Percentiles rank a stretch among this genome's conserved stretches.
Conservation (phyloP, 805 yeast species). For the Candida orba region DNA sequence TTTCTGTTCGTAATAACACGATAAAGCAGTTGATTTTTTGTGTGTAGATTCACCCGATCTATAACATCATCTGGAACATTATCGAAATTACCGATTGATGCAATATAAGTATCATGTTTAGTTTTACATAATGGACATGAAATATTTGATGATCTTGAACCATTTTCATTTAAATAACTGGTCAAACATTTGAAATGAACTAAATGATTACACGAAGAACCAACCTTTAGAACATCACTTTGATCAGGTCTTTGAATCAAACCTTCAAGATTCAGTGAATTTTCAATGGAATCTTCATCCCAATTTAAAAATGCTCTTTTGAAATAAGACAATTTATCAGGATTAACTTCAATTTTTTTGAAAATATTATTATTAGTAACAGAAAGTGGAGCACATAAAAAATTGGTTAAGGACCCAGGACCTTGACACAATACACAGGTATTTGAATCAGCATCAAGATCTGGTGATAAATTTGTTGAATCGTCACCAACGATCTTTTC, state of each 20-base stretch:
- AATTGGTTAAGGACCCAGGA: conserved; percentile 34
- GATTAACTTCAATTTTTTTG: conserved; percentile 15
- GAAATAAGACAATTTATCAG: background rate
- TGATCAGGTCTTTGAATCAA: conserved; percentile 13
- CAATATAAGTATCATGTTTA: conserved; percentile 66
- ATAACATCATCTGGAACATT: background rate
- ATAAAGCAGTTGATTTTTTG: background rate
- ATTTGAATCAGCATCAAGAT: conserved; percentile 23
- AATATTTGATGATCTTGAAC: conserved; percentile 53
- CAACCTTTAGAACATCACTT: conserved; percentile 5
- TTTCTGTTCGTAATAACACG: too few relatives aligned
- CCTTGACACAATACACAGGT: conserved; percentile 57
- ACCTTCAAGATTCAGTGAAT: conserved; percentile 22
- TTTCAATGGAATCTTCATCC: conserved; percentile 17
- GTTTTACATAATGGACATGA: conserved; percentile 95
- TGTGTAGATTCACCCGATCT: background rate
- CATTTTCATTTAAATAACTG: conserved; percentile 58
- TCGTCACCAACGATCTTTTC: conserved; percentile 24
- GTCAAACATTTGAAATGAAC: conserved; percentile 79
- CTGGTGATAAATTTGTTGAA: conserved; percentile 30
- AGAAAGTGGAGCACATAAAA: conserved; percentile 55
- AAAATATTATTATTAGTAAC: conserved; percentile 30
- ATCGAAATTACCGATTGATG: conserved; percentile 32
- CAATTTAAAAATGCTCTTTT: conserved; percentile 16
- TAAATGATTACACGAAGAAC: conserved; percentile 81